These are phyloP conservation scores for Candida golubevii DNA, from an alignment of 805 yeast genomes.

Conservation along the genomic window DNA sequence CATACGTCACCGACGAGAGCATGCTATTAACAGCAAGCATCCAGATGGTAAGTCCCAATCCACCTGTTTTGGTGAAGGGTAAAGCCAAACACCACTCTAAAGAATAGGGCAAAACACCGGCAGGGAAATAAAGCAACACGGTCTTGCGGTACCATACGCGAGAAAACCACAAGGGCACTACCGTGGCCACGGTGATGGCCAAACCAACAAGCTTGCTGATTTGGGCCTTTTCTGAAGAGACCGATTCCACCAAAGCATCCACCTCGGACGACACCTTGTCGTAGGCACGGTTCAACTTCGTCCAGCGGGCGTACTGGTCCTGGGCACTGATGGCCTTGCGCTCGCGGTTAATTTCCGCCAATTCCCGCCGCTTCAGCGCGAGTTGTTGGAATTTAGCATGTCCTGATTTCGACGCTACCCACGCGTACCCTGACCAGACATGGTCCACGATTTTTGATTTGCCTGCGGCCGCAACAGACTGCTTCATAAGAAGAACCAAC, in stretches of 20 bases:
- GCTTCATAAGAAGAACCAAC: slow-evolving; percentile 15
- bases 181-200: slow-evolving; percentile 35
- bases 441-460: slow-evolving; percentile 26
- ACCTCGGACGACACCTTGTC: slow-evolving; percentile 56
- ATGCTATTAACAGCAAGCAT: slow-evolving; percentile 40
- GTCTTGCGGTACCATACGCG: slow-evolving; percentile 51
- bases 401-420: slow-evolving; percentile 30
- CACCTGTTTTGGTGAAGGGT: slow-evolving; percentile 60
- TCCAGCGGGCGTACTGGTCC: slow-evolving; percentile 95
- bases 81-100: slow-evolving; percentile 57
- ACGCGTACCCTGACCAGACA: slow-evolving; percentile 37
- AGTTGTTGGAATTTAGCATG: slow-evolving; percentile 26
- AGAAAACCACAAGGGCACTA: slow-evolving; percentile 45
- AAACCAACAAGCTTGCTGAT: slow-evolving; percentile 32
- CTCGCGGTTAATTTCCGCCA: slow-evolving; percentile 45
- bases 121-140: slow-evolving; percentile 57
- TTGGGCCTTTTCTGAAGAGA: slow-evolving; percentile 32
- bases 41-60: slow-evolving; percentile 59
- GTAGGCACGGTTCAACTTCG: slow-evolving; percentile 73
- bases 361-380: slow-evolving; percentile 36
- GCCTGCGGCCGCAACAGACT: slow-evolving; percentile 35
- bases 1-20: slow-evolving; percentile 14
- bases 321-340: slow-evolving; percentile 72
- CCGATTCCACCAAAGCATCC: slow-evolving; percentile 34
- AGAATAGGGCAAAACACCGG: slow-evolving; percentile 49